Evolutionary conservation across 805 yeast genomes (phyloP).

Genomic region (Starmerella apis): DNA sequence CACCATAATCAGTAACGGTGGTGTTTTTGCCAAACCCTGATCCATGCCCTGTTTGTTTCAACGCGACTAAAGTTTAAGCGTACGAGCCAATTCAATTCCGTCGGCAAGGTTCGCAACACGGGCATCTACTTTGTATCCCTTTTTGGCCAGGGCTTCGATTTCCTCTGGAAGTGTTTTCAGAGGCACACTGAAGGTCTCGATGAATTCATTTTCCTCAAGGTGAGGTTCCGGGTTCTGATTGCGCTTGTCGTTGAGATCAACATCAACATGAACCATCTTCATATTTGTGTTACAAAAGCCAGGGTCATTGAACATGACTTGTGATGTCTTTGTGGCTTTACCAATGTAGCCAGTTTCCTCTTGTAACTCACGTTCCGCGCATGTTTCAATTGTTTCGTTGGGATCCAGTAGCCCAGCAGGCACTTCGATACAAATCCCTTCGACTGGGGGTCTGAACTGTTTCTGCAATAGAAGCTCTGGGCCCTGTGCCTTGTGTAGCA

Average conservation of each 20-base stretch:
- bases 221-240: constrained; percentile 49
- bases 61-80: not conserved
- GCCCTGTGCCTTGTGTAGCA: constrained; percentile 44
- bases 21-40: not conserved
- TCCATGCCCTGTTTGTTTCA: not conserved
- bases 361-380: constrained; percentile 76
- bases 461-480: constrained; percentile 60
- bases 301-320: constrained; percentile 61
- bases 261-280: constrained; percentile 63
- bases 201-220: constrained; percentile 84
- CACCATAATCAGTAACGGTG: not conserved
- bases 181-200: constrained; percentile 69
- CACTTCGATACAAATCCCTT: constrained; percentile 77
- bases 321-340: constrained; percentile 38
- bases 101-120: constrained; percentile 77
- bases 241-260: constrained; percentile 56
- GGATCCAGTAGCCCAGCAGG: constrained; percentile 95
- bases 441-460: constrained; percentile 89
- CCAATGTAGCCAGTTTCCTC: constrained; percentile 95
- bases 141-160: constrained; percentile 41
- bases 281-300: constrained; percentile 86
- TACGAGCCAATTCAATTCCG: constrained; percentile 54
- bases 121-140: constrained; percentile 78
- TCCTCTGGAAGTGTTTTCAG: constrained; percentile 46
- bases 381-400: constrained; percentile 59